Percentiles rank a stretch among this genome's conserved stretches.
Conservation (phyloP, 2,329 filamentous ascomycete genomes). For the Colletotrichum liaoningense region DNA sequence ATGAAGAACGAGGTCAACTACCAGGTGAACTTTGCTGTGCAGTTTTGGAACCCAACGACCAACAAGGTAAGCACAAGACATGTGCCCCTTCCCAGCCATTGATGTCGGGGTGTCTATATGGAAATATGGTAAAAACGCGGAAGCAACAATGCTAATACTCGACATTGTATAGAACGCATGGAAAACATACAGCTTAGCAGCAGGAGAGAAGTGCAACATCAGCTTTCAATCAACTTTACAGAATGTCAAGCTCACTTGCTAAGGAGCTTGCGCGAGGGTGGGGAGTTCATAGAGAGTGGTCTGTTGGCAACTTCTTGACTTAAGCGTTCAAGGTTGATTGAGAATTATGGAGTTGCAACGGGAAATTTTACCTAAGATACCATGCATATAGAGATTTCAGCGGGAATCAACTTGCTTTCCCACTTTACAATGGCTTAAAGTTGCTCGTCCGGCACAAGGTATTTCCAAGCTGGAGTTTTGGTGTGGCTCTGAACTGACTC, state of each 20-base stretch:
- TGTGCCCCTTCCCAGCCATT: no score
- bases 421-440: neutral
- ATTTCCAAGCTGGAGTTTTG: neutral
- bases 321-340: no score
- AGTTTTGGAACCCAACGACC: neutral
- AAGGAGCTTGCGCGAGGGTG: neutral
- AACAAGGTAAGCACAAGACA: neutral
- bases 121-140: neutral
- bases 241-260: constrained; percentile 9
- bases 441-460: neutral
- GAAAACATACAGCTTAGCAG: neutral
- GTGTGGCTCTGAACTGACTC: neutral
- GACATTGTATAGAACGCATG: neutral
- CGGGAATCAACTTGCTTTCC: neutral
- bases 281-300: no score
- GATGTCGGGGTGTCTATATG: no score
- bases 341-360: no score
- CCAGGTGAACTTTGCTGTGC: neutral
- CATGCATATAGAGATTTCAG: neutral
- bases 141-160: neutral
- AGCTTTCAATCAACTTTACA: neutral
- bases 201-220: constrained; percentile 2
- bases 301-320: no score
- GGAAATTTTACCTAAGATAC: no score
- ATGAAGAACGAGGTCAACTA: constrained; percentile 1